A percentile compares a stretch with the other conserved stretches of the same genome.
phyloP scores from a whole-genome alignment of 805 yeast species.

The Blastobotrys terrestris region DNA sequence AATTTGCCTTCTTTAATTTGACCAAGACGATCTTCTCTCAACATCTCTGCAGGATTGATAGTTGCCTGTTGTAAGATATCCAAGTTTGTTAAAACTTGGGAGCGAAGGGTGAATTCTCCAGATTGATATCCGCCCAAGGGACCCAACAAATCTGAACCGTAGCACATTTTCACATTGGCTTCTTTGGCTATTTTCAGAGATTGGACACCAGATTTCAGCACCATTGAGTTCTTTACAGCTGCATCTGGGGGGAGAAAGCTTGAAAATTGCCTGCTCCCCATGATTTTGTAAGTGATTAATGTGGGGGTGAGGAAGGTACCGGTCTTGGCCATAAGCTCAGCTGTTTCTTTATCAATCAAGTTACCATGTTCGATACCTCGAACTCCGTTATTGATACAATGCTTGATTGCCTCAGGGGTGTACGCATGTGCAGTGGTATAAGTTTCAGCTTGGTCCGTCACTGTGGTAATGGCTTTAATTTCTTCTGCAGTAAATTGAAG shows the following conservation, averaged over 20 bases:
- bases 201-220: constrained; percentile 2
- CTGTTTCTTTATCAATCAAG: not conserved
- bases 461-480: constrained; percentile 3
- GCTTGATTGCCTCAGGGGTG: constrained; percentile 4
- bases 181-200: constrained; percentile 1
- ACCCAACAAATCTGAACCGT: constrained; percentile 4
- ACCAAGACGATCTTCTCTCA: constrained; percentile 4
- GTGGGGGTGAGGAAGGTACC: constrained; percentile 2
- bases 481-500: constrained; percentile 5
- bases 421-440: constrained; percentile 6
- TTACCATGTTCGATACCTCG: constrained; percentile 6
- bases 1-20: constrained; percentile 4
- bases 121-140: constrained; percentile 3
- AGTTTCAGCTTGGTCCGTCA: not conserved
- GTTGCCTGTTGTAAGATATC: constrained; percentile 3
- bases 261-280: constrained; percentile 5
- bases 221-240: not conserved
- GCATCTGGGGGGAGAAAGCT: constrained; percentile 1
- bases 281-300: constrained; percentile 4
- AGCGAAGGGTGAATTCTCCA: constrained; percentile 3
- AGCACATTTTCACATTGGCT: constrained; percentile 4
- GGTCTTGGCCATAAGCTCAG: not conserved
- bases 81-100: not conserved
- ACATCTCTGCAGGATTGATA: constrained; percentile 7
- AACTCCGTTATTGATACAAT: constrained; percentile 5